Percentiles rank a stretch among this genome's conserved stretches.
Evolutionary conservation across 2,329 filamentous ascomycete genomes (phyloP).

Genomic region (Trichoderma endophyticum): DNA sequence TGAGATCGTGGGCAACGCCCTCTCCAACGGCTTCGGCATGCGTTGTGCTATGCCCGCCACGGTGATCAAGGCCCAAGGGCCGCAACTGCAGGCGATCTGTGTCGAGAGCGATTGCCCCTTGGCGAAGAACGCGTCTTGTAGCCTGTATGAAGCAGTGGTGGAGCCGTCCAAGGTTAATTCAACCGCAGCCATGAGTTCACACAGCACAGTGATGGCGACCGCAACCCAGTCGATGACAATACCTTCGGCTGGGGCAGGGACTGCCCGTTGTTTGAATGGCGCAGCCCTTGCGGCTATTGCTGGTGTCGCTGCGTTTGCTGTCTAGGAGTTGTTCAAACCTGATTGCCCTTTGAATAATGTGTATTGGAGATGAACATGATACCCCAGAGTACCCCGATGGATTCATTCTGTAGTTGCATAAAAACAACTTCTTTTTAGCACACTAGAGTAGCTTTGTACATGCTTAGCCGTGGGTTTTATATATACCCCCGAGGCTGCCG

Average conservation of each 20-base stretch:
- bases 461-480: not conserved
- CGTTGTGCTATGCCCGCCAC: slow-evolving; percentile 47
- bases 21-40: slow-evolving; percentile 50
- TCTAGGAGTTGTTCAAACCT: slow-evolving; percentile 22
- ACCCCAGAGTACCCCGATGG: not conserved
- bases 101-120: slow-evolving; percentile 47
- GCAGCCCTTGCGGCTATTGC: slow-evolving; percentile 25
- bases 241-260: slow-evolving; percentile 26
- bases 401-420: not conserved
- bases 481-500: not conserved
- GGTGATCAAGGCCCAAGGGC: slow-evolving; percentile 43
- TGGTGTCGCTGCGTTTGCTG: slow-evolving; percentile 29
- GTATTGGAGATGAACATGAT: not conserved
- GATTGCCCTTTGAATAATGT: not conserved
- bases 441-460: not conserved
- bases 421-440: not conserved
- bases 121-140: slow-evolving; percentile 45
- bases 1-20: slow-evolving; percentile 44
- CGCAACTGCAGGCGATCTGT: slow-evolving; percentile 55
- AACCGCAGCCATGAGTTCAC: not conserved
- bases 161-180: slow-evolving; percentile 12
- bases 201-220: not conserved
- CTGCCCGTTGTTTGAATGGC: slow-evolving; percentile 25
- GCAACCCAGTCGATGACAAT: slow-evolving; percentile 9
- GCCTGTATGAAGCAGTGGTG: slow-evolving; percentile 37